Evolutionary conservation across 208 protist species (phyloP), one percentile per base, ranked within the genome.

Genomic region (Leishmania tarentolae): DNA sequence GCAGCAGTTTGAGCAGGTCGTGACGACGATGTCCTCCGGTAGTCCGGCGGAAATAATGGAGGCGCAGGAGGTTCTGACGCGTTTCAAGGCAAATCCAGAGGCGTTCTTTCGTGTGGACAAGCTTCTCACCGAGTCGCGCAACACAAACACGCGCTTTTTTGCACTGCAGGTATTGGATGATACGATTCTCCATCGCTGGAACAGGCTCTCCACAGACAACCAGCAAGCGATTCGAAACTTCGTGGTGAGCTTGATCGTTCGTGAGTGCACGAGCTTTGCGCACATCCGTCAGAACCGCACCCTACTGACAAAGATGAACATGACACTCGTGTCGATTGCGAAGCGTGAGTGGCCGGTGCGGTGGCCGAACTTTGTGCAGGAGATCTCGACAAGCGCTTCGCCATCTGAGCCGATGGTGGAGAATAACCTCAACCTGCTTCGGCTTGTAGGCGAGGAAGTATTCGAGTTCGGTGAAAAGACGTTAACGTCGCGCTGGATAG

Each of bases 341-440:
- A 99, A 99, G 89, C 93, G 99, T 46, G 98, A 99, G 84, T 99
- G 99, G 98, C 99, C 99, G 24, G 83, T 98, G 47, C 92, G 98
- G 73, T 99, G 99, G 99, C 94, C 94, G 0, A 97, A 87, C 57
- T 99, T 99, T 90, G 98, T 99, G 83, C 84, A 95, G 44, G 99
- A 99, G 63, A 97, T 99, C 75, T 96, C 99, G 57, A 93, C 91
- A n/a, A 95, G 97, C 56, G 97, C 93, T 19, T 91, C 94, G 31
- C 97, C 92, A 0, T 94, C 88, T 75, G 95, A 99, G 79, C 92
- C 94, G 2, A 84, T 99, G 85, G 99, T 99, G 69, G 93, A 99
- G 81, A 99, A 99, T 87, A 99, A 99, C 84, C 94, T 99, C 84
- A 93, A 95, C 53, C 95, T 99, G 71, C 88, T 99, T 15, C 94